These are phyloP conservation scores for Lagenidium giganteum DNA, from an alignment of 352 stramenopile species.

Conservation along the genomic window DNA sequence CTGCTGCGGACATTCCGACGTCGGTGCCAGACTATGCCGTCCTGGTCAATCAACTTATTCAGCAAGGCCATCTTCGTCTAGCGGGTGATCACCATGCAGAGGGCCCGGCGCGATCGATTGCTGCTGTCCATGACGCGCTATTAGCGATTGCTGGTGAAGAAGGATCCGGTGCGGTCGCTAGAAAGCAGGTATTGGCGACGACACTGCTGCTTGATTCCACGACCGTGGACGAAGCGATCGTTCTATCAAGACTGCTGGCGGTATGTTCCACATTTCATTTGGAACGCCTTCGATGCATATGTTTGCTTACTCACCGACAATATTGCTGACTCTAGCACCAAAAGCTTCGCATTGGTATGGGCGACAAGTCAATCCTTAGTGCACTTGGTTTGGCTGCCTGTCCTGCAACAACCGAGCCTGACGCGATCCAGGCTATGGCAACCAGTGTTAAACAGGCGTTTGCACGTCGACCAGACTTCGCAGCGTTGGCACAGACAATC, in stretches of 20 bases:
- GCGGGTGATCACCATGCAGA: background rate
- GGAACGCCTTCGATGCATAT: background rate
- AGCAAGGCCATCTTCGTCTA: constrained; percentile 2
- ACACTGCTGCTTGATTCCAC: constrained; percentile 45
- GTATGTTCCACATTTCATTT: constrained; percentile 22
- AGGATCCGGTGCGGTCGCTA: constrained; percentile 41
- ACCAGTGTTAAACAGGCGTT: constrained; percentile 46
- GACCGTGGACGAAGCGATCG: constrained; percentile 50
- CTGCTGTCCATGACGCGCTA: constrained; percentile 47
- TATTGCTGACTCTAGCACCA: no score
- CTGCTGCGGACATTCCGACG: constrained; percentile 20
- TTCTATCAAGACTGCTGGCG: constrained; percentile 67
- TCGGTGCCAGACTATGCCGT: constrained; percentile 17
- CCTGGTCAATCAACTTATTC: constrained; percentile 10
- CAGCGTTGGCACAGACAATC: no score
- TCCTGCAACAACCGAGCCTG: background rate
- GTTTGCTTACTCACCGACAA: background rate
- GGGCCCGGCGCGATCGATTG: constrained; percentile 23
- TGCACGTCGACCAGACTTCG: constrained; percentile 64
- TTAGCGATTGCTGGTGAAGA: constrained; percentile 49
- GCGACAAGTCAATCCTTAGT: constrained; percentile 73
- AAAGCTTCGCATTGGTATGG: constrained; percentile 77
- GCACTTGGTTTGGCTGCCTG: constrained; percentile 40
- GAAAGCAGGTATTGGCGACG: constrained; percentile 62
- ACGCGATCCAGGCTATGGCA: background rate